Base-by-base conservation (phyloP, 257 asterid species). In the Perilla frutescens region DNA sequence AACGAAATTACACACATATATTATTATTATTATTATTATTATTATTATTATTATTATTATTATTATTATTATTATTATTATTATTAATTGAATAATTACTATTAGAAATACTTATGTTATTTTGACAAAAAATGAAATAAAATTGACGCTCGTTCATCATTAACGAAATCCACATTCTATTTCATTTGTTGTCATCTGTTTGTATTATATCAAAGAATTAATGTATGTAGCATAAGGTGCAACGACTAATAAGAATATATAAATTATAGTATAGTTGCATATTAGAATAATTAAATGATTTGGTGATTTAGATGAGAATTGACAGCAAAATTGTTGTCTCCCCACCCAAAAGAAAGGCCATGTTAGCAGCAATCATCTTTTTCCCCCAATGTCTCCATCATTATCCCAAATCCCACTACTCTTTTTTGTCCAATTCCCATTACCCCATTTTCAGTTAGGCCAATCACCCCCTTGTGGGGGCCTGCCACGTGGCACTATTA, bases 351-450 rank as follows among this genome's bases (percentile, higher is more conserved):
- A 83, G 63, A 79, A 76, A 14, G 29, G 74, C 87, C 89, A 87
- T 79, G 92, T 87, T 87, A 80, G 81, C 68, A 69, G 68, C 81
- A 72, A 76, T 76, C 74, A 66, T 62, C 75, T 53, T 72, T 68
- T 80, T 1, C 26, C 43, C 57, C 60, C 62, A 62, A 7, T 74
- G 75, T 75, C 82, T 60, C 57, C 70, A 62, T 70, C 76, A 70
- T 64, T 61, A 39, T 76, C 75, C 13, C 66, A 36, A 11, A 56
- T 63, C 64, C 58, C 61, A 72, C 60, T 77, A 4, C 53, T 57
- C 66, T 51, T 70, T 20, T 62, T 75, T 71, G 74, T 77, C 71
- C 66, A 37, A 8, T 62, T 76, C 50, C 55, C 31, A 44, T 50
- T 49, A 13, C 26, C 26, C 12, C 26, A 8, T 29, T 73, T 53